Base-by-base conservation (phyloP, 139 green algal species). In the Desmodesmus armatus region DNA sequence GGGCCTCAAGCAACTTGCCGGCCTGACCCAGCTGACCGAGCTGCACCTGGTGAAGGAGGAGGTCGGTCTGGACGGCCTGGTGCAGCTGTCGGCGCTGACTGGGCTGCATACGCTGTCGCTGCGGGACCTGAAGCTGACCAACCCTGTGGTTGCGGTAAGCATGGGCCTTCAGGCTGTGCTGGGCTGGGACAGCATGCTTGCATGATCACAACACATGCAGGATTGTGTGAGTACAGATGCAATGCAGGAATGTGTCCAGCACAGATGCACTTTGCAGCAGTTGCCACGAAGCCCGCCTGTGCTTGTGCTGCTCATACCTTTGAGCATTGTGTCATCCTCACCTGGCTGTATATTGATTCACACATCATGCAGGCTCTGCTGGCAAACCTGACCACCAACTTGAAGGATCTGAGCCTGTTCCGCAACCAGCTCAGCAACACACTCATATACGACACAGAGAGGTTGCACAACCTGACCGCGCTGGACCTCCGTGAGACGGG, bases 81-180 rank as follows among this genome's bases (percentile, higher is more conserved):
- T 43, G 55, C 71, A 87, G 41, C 82, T 87, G 13, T 78, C 40
- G 40, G 74, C 31, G 55, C 72, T 87, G n/a, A 82, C 82, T 29
- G 72, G 67, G 27, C 82, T 87, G 41, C 65, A 82, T n/a, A 87
- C 71, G 29, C 82, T 87, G 11, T 39, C 82, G 31, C 82, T 87
- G 37, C 40, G 72, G 0, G 82, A 87, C 71, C 58, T 87, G 82
- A 71, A 82, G 31, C 71, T 82, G 15, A 78, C 71, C 21, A 71
- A 71, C 2, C 69, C 72, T 70, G 80, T 69, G 43, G 69, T 86
- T 69, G 69, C 73, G 80, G 80, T 86, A 37, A 66, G 79, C 15
- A 1, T 31, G 69, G 9, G 33, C 5, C 37, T 15, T 15, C 37
- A 77, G 35, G 25, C 25, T 35, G 17, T 35, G 39, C 7, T 31